phyloP scores from a whole-genome alignment of 208 protist genomes.

The Trypanosoma theileri region DNA sequence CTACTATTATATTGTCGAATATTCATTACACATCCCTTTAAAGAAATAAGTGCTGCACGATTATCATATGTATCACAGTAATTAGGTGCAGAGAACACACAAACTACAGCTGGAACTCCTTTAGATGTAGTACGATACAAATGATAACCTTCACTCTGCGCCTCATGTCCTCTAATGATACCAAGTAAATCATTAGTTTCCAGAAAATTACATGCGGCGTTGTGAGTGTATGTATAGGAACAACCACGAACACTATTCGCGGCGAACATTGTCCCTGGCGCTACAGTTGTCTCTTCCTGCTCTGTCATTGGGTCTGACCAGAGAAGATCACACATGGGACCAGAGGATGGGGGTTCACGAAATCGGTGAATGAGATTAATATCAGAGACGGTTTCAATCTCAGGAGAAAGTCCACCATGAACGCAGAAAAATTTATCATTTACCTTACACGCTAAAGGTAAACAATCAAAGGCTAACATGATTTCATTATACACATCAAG shows the following conservation, averaged over 20 bases:
- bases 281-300: conserved; percentile 50
- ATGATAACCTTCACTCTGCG: conserved; percentile 90
- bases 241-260: conserved; percentile 84
- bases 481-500: conserved; percentile 85
- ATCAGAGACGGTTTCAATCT: conserved; percentile 63
- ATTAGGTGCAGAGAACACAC: conserved; percentile 96
- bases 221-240: conserved; percentile 86
- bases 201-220: conserved; percentile 91
- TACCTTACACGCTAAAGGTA: conserved; percentile 90
- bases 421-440: conserved; percentile 92
- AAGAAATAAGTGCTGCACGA: conserved; percentile 91
- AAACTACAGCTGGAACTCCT: conserved; percentile 96
- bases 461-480: conserved; percentile 92
- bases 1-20: conserved; percentile 96
- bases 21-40: conserved; percentile 96
- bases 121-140: conserved; percentile 92
- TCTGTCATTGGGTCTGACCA: conserved; percentile 95
- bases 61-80: conserved; percentile 72
- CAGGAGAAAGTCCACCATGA: conserved; percentile 91
- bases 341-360: conserved; percentile 88
- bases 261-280: conserved; percentile 44
- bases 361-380: conserved; percentile 94
- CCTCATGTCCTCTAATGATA: conserved; percentile 97
- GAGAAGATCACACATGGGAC: conserved; percentile 95
- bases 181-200: conserved; percentile 93